A percentile compares a stretch with the other conserved stretches of the same genome.
These are phyloP conservation scores for Hygrocybe coccinea DNA, from an alignment of 768 basidiomycete genomes.

Conservation along the genomic window DNA sequence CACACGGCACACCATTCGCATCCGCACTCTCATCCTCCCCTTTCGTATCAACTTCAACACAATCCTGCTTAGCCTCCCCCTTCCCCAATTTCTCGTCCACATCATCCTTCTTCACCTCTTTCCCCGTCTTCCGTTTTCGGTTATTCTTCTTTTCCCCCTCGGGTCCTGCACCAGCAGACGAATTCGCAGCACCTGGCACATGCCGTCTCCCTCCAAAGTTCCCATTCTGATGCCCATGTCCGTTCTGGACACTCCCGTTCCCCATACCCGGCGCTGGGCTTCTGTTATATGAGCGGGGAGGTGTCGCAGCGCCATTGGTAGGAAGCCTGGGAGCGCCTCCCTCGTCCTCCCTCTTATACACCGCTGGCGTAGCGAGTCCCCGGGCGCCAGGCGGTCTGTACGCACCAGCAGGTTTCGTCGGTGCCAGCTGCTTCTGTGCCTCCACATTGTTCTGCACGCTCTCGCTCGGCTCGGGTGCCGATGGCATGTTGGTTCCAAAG, in stretches of 20 bases:
- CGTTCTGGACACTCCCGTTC: conserved; percentile 33
- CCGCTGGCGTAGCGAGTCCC: conserved; percentile 79
- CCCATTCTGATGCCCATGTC: conserved; percentile 29
- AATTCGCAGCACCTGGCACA: conserved; percentile 70
- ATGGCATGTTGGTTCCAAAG: conserved; percentile 64
- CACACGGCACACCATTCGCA: neutral
- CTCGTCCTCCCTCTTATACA: conserved; percentile 91
- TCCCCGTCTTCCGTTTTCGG: conserved; percentile 44
- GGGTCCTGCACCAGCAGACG: conserved; percentile 42
- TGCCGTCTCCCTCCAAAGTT: conserved; percentile 47
- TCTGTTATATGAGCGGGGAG: conserved; percentile 55
- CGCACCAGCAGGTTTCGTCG: conserved; percentile 72
- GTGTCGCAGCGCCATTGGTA: conserved; percentile 33
- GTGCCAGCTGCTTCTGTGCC: conserved; percentile 48
- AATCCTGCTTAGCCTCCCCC: conserved; percentile 10
- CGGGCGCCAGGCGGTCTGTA: conserved; percentile 93
- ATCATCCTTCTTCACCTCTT: conserved; percentile 17
- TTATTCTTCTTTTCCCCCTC: conserved; percentile 43
- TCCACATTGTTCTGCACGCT: conserved; percentile 48
- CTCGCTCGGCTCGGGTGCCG: conserved; percentile 59
- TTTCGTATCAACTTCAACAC: conserved; percentile 27
- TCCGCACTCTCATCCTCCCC: neutral
- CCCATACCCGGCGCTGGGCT: conserved; percentile 52
- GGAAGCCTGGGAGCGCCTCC: conserved; percentile 59
- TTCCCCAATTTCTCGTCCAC: conserved; percentile 6